These are phyloP conservation scores for Vitellaria paradoxa DNA, from an alignment of 179 eudicot genomes.

Conservation along the genomic window DNA sequence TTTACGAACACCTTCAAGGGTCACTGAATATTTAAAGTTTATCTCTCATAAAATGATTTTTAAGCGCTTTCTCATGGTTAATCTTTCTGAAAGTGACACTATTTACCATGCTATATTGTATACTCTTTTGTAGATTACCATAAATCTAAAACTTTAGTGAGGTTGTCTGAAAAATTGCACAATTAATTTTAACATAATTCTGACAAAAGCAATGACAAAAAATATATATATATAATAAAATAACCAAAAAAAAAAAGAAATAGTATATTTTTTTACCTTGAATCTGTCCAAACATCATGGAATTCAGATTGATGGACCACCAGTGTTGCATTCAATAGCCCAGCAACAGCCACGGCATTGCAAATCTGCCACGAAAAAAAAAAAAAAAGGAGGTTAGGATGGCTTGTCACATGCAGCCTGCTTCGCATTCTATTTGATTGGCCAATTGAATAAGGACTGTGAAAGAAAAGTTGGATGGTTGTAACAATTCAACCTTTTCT, in stretches of 20 bases:
- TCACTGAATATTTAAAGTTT: neutral
- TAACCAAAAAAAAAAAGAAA: too few species aligned
- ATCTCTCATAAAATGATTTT: neutral
- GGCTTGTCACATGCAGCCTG: neutral
- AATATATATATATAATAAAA: too few species aligned
- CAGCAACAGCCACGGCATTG: slow-evolving; percentile 92
- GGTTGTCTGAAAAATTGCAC: too few species aligned
- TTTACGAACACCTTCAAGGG: neutral
- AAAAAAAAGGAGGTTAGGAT: neutral
- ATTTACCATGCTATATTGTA: too few species aligned
- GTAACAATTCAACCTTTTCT: too few species aligned
- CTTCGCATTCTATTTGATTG: too few species aligned
- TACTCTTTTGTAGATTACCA: neutral
- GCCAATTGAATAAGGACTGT: too few species aligned
- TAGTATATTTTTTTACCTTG: slow-evolving; percentile 45
- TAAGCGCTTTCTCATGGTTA: neutral
- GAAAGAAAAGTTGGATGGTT: too few species aligned
- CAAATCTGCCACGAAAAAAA: slow-evolving; percentile 61
- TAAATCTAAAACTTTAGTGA: too few species aligned
- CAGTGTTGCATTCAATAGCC: slow-evolving; percentile 62
- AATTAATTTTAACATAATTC: too few species aligned
- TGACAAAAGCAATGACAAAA: too few species aligned
- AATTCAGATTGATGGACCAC: slow-evolving; percentile 71
- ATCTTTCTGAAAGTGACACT: neutral
- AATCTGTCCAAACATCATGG: slow-evolving; percentile 82